These are phyloP conservation scores for Euphorbia tirucalli DNA, from an alignment of 345 rosid species.

Conservation along the genomic window DNA sequence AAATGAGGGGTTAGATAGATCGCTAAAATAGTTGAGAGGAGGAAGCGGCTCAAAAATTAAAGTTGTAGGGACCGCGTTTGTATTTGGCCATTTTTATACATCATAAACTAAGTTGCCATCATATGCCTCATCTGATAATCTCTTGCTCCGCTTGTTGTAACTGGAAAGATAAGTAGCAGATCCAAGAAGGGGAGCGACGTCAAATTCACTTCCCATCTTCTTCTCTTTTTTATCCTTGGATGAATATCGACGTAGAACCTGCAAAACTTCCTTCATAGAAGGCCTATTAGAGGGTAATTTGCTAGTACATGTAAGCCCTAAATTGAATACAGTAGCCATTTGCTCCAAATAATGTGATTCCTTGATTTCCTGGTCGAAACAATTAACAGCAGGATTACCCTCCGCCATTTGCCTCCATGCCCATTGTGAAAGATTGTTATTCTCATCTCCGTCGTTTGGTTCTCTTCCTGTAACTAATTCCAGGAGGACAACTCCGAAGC, in stretches of 20 bases:
- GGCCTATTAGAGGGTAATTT: slow-evolving; percentile 57
- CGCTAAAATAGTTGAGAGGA: no score
- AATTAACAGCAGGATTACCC: slow-evolving; percentile 43
- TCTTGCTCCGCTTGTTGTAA: slow-evolving; percentile 27
- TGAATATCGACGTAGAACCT: slow-evolving; percentile 43
- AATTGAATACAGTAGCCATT: slow-evolving; percentile 59
- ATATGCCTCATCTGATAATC: slow-evolving; percentile 4
- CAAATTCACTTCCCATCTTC: slow-evolving; percentile 34
- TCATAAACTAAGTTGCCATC: slow-evolving; percentile 19
- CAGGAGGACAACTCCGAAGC: slow-evolving; percentile 88
- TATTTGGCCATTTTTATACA: no score
- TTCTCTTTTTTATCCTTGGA: slow-evolving; percentile 22
- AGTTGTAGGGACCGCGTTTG: no score
- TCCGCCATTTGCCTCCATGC: slow-evolving; percentile 62
- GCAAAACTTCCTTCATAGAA: slow-evolving; percentile 75
- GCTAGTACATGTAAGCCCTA: slow-evolving; percentile 69
- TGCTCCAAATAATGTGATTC: slow-evolving; percentile 43
- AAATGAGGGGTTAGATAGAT: no score
- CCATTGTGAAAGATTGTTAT: slow-evolving; percentile 81
- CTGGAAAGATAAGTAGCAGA: slow-evolving; percentile 30
- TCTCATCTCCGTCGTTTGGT: slow-evolving; percentile 59
- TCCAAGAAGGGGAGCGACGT: slow-evolving; percentile 43
- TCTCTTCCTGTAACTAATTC: slow-evolving; percentile 84
- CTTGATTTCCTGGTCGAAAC: slow-evolving; percentile 56
- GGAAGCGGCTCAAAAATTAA: no score